phyloP scores from a whole-genome alignment of 495 filamentous ascomycete species.

The Neurospora terricola region DNA sequence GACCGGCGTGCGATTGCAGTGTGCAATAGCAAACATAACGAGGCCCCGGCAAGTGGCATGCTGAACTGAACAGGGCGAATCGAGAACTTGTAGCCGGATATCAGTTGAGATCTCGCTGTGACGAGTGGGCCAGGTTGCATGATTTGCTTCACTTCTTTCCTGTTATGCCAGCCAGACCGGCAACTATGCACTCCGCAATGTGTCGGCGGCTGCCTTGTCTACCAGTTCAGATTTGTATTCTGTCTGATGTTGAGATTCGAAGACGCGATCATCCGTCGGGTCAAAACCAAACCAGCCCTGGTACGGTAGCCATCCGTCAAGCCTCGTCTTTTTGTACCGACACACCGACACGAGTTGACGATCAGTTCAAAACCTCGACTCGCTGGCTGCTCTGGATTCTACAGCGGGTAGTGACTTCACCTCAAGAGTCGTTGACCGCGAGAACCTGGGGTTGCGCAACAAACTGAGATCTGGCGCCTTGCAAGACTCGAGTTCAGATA shows the following conservation, averaged over 20 bases:
- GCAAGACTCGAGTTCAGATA: neutral
- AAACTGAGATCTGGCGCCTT: conserved; percentile 5
- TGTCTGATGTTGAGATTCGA: neutral
- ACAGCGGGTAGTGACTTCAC: neutral
- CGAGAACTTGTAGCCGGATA: neutral
- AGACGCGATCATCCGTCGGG: neutral
- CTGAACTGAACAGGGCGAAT: neutral
- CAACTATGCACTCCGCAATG: neutral
- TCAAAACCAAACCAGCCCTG: neutral
- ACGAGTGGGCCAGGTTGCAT: neutral
- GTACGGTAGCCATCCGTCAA: neutral
- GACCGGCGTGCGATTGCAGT: neutral
- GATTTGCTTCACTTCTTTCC: neutral
- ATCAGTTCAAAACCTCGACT: neutral
- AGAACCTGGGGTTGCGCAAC: conserved; percentile 1
- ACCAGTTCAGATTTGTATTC: neutral
- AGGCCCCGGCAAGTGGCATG: neutral
- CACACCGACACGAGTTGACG: neutral
- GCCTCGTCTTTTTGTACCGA: neutral
- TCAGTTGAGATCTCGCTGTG: neutral
- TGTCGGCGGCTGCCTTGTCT: neutral
- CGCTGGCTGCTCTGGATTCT: neutral
- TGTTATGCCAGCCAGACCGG: neutral
- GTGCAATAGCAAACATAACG: neutral
- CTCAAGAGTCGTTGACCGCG: neutral